A percentile compares a stretch with the other conserved stretches of the same genome.
phyloP scores from a whole-genome alignment of 768 basidiomycete species.

The Mycena vulgaris region DNA sequence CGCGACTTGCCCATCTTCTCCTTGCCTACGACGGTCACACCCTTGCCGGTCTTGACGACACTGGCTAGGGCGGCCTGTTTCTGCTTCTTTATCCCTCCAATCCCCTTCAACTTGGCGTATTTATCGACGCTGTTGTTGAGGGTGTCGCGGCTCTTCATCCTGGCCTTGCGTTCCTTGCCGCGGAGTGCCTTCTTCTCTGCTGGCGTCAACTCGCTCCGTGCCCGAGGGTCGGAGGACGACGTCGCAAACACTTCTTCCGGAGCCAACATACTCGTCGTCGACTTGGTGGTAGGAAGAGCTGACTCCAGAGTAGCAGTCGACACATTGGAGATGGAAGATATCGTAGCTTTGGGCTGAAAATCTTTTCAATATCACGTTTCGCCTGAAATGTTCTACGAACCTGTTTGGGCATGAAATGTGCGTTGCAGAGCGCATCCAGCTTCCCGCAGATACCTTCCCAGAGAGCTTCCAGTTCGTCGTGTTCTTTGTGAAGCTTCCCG shows the following conservation, averaged over 20 bases:
- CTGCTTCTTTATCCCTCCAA: slow-evolving; percentile 78
- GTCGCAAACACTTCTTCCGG: slow-evolving; percentile 93
- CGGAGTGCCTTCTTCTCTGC: slow-evolving; percentile 83
- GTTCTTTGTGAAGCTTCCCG: slow-evolving; percentile 90
- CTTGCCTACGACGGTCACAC: slow-evolving; percentile 92
- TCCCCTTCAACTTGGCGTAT: slow-evolving; percentile 68
- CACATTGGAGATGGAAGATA: slow-evolving; percentile 87
- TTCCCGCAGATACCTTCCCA: slow-evolving; percentile 93
- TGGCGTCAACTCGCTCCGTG: slow-evolving; percentile 88
- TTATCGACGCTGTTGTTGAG: slow-evolving; percentile 79
- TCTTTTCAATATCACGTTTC: slow-evolving; percentile 8
- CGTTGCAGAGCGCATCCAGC: slow-evolving; percentile 94
- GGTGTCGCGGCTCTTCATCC: slow-evolving; percentile 75
- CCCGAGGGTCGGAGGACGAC: slow-evolving; percentile 66
- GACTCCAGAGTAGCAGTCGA: slow-evolving; percentile 90
- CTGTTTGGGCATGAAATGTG: slow-evolving; percentile 95
- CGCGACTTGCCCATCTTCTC: slow-evolving; percentile 55
- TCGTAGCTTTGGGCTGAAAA: slow-evolving; percentile 87
- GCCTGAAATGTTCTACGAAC: slow-evolving; percentile 55
- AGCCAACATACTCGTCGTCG: slow-evolving; percentile 85
- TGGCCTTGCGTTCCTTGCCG: slow-evolving; percentile 78
- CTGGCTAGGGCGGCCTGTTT: slow-evolving; percentile 88
- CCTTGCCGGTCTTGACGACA: slow-evolving; percentile 87
- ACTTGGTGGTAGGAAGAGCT: slow-evolving; percentile 87
- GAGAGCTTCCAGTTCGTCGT: slow-evolving; percentile 84